Evolutionary conservation across 371 early-diverging fungal genomes (phyloP).

Genomic region (Mortierella sp.): DNA sequence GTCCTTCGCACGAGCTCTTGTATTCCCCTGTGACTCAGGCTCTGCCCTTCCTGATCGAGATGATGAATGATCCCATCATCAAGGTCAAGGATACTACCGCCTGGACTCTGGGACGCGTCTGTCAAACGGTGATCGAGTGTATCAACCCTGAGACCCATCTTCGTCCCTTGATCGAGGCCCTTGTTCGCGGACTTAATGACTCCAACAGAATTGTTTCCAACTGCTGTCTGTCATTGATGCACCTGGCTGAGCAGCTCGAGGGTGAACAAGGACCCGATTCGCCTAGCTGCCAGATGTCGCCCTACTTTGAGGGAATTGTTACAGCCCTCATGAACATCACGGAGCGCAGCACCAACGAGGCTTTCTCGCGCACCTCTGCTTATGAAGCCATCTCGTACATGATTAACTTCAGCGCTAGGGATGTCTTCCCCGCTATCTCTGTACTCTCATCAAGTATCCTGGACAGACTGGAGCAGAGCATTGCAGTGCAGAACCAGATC

Average conservation of each 20-base stretch:
- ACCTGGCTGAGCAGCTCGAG: constrained; percentile 83
- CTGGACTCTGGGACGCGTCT: constrained; percentile 96
- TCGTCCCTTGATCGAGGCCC: constrained; percentile 76
- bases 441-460: constrained; percentile 78
- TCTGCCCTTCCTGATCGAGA: constrained; percentile 84
- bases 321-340: constrained; percentile 81
- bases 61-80: constrained; percentile 87
- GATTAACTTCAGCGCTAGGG: constrained; percentile 76
- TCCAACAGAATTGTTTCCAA: constrained; percentile 89
- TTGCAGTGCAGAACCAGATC: constrained; percentile 73
- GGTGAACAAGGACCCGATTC: constrained; percentile 61
- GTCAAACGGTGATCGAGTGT: constrained; percentile 75
- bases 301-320: constrained; percentile 84
- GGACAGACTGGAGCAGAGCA: constrained; percentile 79
- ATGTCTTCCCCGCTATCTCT: constrained; percentile 79
- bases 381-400: constrained; percentile 93
- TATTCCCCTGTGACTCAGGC: constrained; percentile 87
- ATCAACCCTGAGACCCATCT: constrained; percentile 83
- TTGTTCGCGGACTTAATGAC: constrained; percentile 86
- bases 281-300: constrained; percentile 77
- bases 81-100: constrained; percentile 96
- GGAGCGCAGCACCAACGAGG: constrained; percentile 74
- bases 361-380: constrained; percentile 88
- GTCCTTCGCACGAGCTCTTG: constrained; percentile 79
- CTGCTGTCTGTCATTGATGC: constrained; percentile 91